Conservation (phyloP, 1,284 basidiomycete genomes). For the Ganoderma boninense region DNA sequence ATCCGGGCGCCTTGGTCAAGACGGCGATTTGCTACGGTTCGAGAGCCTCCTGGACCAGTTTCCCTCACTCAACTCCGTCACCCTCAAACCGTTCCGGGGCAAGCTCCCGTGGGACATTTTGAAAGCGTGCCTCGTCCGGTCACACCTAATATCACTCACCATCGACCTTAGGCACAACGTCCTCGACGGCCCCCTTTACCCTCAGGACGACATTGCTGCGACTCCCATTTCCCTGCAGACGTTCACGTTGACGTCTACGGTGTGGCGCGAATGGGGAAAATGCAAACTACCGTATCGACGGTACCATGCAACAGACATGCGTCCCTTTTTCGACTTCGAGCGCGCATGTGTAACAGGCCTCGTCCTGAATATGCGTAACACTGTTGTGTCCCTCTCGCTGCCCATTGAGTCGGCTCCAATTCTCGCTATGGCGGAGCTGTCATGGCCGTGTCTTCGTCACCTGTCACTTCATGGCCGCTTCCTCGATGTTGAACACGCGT, state of each 20-base stretch:
- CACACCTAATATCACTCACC: neutral
- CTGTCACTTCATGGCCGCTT: conserved; percentile 1
- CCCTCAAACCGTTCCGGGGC: neutral
- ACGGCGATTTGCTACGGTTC: neutral
- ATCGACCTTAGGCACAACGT: neutral
- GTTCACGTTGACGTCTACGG: neutral
- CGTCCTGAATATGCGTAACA: neutral
- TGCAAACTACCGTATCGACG: neutral
- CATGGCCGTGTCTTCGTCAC: neutral
- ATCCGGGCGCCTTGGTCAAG: neutral
- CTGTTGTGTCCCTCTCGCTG: neutral
- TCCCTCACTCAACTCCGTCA: neutral
- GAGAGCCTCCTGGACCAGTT: neutral
- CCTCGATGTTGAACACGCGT: neutral
- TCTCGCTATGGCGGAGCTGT: neutral
- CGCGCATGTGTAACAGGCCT: neutral
- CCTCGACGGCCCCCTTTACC: neutral
- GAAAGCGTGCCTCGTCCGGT: neutral
- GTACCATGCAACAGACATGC: neutral
- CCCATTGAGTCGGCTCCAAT: neutral
- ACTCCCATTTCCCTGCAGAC: neutral
- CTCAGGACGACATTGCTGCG: neutral
- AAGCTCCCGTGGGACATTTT: neutral
- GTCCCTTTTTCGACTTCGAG: neutral
- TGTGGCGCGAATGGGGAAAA: neutral